These are phyloP conservation scores for Mycena amicta DNA, from an alignment of 768 basidiomycete species.

Conservation along the genomic window DNA sequence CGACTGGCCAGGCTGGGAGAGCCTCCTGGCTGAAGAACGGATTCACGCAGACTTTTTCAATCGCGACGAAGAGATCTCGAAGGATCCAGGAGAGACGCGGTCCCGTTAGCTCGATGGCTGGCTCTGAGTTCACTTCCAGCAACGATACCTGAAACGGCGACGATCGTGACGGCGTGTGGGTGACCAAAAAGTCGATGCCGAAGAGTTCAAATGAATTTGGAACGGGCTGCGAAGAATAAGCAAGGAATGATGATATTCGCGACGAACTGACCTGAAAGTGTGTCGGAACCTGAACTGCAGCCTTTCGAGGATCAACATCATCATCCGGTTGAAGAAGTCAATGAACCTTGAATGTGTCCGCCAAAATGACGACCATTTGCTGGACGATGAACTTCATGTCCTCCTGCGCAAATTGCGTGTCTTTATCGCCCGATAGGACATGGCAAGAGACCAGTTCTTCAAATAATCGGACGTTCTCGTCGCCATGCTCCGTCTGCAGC, in stretches of 20 bases:
- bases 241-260: too few relatives aligned
- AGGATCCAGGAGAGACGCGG: constrained; percentile 79
- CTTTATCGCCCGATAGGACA: constrained; percentile 42
- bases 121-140: constrained; percentile 92
- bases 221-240: constrained; percentile 53
- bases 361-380: constrained; percentile 66
- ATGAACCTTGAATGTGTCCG: constrained; percentile 68
- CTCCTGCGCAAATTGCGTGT: constrained; percentile 30
- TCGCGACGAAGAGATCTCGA: constrained; percentile 75
- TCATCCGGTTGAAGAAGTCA: neutral
- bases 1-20: constrained; percentile 49
- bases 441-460: constrained; percentile 75
- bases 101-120: constrained; percentile 93
- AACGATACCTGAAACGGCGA: constrained; percentile 63
- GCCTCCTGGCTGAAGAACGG: constrained; percentile 55
- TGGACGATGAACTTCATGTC: constrained; percentile 51
- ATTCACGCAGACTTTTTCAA: constrained; percentile 65
- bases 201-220: constrained; percentile 95
- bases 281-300: constrained; percentile 78
- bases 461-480: constrained; percentile 74
- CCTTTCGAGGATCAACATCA: constrained; percentile 36
- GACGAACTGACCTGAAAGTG: constrained; percentile 85
- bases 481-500: constrained; percentile 68
- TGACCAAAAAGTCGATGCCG: constrained; percentile 84
- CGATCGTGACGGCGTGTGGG: constrained; percentile 12